Conservation (phyloP, 2,329 filamentous ascomycete species). For the Verticillium nubilum region DNA sequence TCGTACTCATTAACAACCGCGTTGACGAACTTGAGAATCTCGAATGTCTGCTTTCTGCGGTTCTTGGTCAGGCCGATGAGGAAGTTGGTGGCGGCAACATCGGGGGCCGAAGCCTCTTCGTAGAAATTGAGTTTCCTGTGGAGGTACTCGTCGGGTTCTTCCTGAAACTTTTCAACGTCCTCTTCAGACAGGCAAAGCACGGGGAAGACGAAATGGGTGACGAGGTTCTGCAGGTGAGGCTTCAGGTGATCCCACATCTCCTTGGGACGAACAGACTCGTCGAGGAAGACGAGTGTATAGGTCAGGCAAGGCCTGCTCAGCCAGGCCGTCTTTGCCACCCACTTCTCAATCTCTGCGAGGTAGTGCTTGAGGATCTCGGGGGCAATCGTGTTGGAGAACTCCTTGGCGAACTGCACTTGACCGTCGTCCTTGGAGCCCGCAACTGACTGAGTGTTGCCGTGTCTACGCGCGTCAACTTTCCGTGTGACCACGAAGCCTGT, state of each 20-base stretch:
- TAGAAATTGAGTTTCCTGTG: slow-evolving; percentile 98
- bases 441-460: slow-evolving; percentile 68
- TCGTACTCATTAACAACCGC: slow-evolving; percentile 93
- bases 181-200: slow-evolving; percentile 89
- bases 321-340: slow-evolving; percentile 93
- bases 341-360: slow-evolving; percentile 90
- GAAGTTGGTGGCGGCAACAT: slow-evolving; percentile 95
- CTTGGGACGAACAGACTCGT: slow-evolving; percentile 96
- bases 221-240: slow-evolving; percentile 86
- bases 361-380: slow-evolving; percentile 96
- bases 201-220: slow-evolving; percentile 93
- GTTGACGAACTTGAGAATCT: slow-evolving; percentile 92
- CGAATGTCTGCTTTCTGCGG: slow-evolving; percentile 91
- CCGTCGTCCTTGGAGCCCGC: slow-evolving; percentile 68
- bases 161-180: slow-evolving; percentile 88
- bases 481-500: background rate
- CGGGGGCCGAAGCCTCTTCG: slow-evolving; percentile 91
- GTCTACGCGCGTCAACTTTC: slow-evolving; percentile 47
- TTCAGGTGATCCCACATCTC: slow-evolving; percentile 94
- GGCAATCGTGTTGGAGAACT: slow-evolving; percentile 85
- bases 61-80: slow-evolving; percentile 90
- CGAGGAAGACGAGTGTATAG: slow-evolving; percentile 89
- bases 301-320: slow-evolving; percentile 90
- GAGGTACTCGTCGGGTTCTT: slow-evolving; percentile 92
- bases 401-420: slow-evolving; percentile 77